Evolutionary conservation across 371 early-diverging fungal species (phyloP).

Genomic region (Mucor ambiguus): DNA sequence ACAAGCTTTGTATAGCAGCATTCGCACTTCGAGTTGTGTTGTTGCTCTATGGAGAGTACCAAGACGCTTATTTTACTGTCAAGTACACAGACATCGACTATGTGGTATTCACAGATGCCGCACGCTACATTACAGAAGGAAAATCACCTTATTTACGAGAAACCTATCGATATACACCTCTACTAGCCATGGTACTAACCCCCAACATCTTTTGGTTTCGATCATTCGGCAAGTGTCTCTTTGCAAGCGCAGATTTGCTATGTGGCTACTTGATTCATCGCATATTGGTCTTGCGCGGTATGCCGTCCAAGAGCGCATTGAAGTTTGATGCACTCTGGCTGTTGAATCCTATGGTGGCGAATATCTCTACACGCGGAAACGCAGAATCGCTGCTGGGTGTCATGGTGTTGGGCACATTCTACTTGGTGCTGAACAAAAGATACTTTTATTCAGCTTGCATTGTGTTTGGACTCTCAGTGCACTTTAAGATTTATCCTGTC

Average conservation of each 20-base stretch:
- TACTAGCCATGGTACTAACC: conserved; percentile 83
- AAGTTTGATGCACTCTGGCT: conserved; percentile 75
- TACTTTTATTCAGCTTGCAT: conserved; percentile 60
- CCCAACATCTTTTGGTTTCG: conserved; percentile 76
- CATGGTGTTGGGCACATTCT: conserved; percentile 78
- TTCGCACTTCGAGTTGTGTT: conserved; percentile 64
- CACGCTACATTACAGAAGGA: conserved; percentile 73
- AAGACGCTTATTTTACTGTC: conserved; percentile 82
- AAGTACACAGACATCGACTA: conserved; percentile 98
- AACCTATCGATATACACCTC: conserved; percentile 96
- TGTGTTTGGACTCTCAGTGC: conserved; percentile 91
- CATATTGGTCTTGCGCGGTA: conserved; percentile 59
- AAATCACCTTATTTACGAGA: conserved; percentile 86
- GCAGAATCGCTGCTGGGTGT: conserved; percentile 86
- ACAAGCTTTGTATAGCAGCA: conserved; percentile 38
- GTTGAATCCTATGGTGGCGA: conserved; percentile 94
- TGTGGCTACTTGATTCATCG: conserved; percentile 72
- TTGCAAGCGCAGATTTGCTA: conserved; percentile 77
- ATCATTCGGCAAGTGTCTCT: conserved; percentile 90
- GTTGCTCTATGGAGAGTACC: conserved; percentile 81
- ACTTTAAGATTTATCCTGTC: conserved; percentile 96
- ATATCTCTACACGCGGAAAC: conserved; percentile 95
- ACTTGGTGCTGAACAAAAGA: conserved; percentile 60
- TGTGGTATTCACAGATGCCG: conserved; percentile 94
- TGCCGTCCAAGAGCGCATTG: conserved; percentile 51